Base-by-base conservation (phyloP, 208 protist species). In the Trypanosoma platydactyli region DNA sequence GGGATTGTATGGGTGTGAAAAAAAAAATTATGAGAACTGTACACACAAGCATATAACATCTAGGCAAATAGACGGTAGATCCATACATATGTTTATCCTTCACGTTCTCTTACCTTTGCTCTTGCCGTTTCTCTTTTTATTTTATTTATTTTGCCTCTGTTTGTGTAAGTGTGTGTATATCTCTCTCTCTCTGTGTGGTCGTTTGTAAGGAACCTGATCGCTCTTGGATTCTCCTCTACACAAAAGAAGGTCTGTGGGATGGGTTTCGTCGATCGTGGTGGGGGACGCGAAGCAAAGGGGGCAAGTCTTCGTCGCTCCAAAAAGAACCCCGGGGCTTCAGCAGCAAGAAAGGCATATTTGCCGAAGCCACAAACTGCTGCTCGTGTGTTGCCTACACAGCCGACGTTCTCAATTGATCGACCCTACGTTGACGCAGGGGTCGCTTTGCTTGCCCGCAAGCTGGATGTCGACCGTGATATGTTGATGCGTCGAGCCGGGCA, bases 261-360 rank as follows among this genome's bases (percentile, higher is more conserved):
- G 88, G 88, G 88, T 16, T 91, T 91, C 58, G 88, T 94, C n/a
- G 85, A 91, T 64, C 82, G 88, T 30, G 88, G 88, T 58, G 84
- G 84, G 59, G 85, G 83, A 16, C 82, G 88, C 11, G 88, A 94
- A 69, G 79, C 79, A 24, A 94, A 94, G 59, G 83, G 83, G 13
- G 64, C 76, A 12, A 91, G 83, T 54, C 76, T 94, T 55, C 84
- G 88, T 45, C 77, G 73, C 30, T 91, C 84, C 9, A 91, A 86
- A 56, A 94, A 91, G 59, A 94, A 94, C 57, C 88, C 88, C 24
- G 84, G 84, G 20, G 84, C 84, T 0, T 46, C 84, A 6, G 71
- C 78, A 38, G 74, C 80, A 4, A 65, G 70, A 41, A 76, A 88
- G 5, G 61, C 63, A n/a, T 69, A 27, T 13, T 38, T 44, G 0